Percentiles rank a stretch among this genome's conserved stretches.
Evolutionary conservation across 129 eudicot genomes (phyloP).

Genomic region (Ambrosia artemisiifolia): DNA sequence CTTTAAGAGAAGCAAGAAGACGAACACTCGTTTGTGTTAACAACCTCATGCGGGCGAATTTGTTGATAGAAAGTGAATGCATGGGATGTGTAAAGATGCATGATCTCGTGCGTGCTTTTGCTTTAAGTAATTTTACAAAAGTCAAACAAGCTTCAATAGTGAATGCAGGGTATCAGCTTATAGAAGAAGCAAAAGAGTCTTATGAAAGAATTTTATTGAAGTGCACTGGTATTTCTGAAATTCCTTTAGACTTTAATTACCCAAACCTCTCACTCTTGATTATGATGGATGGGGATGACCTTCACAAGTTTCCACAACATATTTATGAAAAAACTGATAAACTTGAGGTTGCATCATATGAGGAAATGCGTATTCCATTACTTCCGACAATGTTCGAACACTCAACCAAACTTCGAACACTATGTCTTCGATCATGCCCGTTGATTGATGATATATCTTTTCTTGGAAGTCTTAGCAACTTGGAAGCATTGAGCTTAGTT

Average conservation of each 20-base stretch:
- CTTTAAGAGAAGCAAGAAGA: neutral
- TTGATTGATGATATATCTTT: neutral
- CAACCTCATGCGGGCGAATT: neutral
- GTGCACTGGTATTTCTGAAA: neutral
- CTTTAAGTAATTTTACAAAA: neutral
- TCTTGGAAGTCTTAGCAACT: neutral
- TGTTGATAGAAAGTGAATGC: neutral
- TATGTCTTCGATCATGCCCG: neutral
- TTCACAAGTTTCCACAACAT: neutral
- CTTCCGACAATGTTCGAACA: neutral
- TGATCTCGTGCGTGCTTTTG: conserved; percentile 1
- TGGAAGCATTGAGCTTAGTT: neutral
- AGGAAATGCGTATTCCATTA: neutral
- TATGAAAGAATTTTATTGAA: neutral
- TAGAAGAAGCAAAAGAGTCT: neutral
- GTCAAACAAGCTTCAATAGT: neutral
- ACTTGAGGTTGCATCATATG: neutral
- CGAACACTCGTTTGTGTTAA: neutral
- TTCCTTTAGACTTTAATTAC: neutral
- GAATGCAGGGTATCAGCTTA: neutral
- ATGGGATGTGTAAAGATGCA: neutral
- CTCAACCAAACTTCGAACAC: neutral
- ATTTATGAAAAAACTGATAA: neutral
- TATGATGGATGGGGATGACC: neutral
- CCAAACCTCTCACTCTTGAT: neutral